Conservation (phyloP, 2,329 filamentous ascomycete genomes). For the Penicillium sp. region DNA sequence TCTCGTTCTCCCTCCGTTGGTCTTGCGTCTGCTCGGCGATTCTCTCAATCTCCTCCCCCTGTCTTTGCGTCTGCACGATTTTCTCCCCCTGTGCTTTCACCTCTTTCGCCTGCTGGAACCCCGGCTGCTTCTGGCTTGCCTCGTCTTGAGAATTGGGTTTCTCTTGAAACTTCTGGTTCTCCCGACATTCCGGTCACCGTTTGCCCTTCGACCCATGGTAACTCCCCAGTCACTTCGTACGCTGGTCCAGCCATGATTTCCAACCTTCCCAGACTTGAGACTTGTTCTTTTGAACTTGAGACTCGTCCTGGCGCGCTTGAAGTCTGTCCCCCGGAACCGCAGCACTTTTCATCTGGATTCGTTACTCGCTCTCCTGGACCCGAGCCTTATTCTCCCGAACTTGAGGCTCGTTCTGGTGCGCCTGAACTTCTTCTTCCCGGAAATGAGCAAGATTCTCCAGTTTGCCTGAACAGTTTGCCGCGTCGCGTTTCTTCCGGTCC, state of each 20-base stretch:
- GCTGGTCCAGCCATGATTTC: background rate
- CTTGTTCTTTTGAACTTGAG: background rate
- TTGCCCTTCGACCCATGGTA: background rate
- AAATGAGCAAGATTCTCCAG: no score
- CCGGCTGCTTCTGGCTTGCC: background rate
- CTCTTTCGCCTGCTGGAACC: background rate
- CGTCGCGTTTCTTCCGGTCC: no score
- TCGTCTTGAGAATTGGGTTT: background rate
- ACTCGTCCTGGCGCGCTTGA: background rate
- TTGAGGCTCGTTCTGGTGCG: no score
- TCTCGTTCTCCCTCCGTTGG: background rate
- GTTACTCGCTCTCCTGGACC: no score
- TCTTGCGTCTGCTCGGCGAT: background rate
- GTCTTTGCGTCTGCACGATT: background rate
- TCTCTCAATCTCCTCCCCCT: background rate
- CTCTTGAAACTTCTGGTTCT: no score
- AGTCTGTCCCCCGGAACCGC: no score
- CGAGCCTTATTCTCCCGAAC: no score
- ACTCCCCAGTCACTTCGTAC: background rate
- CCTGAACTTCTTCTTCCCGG: no score
- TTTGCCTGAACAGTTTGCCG: no score
- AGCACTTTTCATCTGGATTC: no score
- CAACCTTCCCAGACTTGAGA: background rate
- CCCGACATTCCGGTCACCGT: no score
- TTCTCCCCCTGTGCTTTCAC: background rate